These are phyloP conservation scores for Eimeria brunetti DNA, from an alignment of 169 alveolate species.

Conservation along the genomic window DNA sequence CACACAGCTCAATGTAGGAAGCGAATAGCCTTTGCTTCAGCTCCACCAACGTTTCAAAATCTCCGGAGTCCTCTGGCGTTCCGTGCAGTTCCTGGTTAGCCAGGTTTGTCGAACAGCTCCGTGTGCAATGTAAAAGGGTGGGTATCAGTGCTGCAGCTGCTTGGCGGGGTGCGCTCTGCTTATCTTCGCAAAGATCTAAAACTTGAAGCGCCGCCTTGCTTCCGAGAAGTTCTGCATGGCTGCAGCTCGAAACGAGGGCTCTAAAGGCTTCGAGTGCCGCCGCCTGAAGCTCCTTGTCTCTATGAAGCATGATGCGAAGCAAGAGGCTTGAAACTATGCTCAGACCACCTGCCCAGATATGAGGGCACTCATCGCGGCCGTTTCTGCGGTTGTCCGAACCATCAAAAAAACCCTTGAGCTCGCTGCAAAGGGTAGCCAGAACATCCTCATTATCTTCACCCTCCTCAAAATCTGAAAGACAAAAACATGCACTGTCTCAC, in stretches of 20 bases:
- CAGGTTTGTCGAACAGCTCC: constrained; percentile 18
- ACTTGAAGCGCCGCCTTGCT: constrained; percentile 19
- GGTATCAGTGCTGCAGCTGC: constrained; percentile 59
- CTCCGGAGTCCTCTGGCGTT: not conserved
- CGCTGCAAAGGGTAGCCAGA: constrained; percentile 33
- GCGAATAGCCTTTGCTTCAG: constrained; percentile 28
- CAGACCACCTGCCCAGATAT: constrained; percentile 24
- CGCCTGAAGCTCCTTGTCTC: constrained; percentile 32
- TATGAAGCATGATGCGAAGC: constrained; percentile 60
- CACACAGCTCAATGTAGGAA: constrained; percentile 52
- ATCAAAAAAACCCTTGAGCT: constrained; percentile 30
- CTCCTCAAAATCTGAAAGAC: constrained; percentile 52
- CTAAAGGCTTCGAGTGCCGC: constrained; percentile 42
- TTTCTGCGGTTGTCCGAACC: not conserved
- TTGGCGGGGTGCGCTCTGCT: constrained; percentile 34
- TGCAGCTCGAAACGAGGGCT: constrained; percentile 31
- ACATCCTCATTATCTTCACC: constrained; percentile 60
- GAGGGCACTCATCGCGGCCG: not conserved
- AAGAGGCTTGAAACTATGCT: constrained; percentile 45
- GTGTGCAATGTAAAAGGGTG: constrained; percentile 34
- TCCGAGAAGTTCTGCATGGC: constrained; percentile 12
- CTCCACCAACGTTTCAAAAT: constrained; percentile 10
- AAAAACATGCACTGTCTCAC: not conserved
- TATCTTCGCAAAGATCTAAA: constrained; percentile 49
- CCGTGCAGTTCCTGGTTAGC: not conserved